Evolutionary conservation across 2,329 filamentous ascomycete genomes (phyloP), one percentile per base, ranked within the genome.

Genomic region (Orbilia brochopaga): DNA sequence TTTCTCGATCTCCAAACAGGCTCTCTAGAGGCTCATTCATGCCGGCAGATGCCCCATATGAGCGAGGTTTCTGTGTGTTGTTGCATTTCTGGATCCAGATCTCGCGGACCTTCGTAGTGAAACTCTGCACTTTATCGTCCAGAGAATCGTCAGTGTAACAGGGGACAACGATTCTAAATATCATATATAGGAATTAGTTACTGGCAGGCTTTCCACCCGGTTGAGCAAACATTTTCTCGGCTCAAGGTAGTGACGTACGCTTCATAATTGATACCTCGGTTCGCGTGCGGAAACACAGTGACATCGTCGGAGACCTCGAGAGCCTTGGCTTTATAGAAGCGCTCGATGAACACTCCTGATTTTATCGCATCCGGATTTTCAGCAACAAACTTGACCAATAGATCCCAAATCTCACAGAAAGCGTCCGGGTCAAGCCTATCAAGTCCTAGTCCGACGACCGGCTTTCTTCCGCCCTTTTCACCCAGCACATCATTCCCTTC

Each of bases 401-500:
- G 15, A 7, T 57, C 32, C 67, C 67, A 72, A 6, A 72, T 51
- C 40, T 72, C 37, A 0, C 55, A 35, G 17, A 69, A 72, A 4
- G 60, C 67, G 2, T 24, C 46, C 4, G 67, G 67, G 11, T 72
- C 44, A 6, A 72, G 24, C 1, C 42, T 65, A 8, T 72, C 50
- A 11, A 72, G 50, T 11, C 67, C 67, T 2, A 72, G 32, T 0
- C 67, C 67, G 19, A 72, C 50, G 7, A 60, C 67, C 0, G 67
- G 60, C 40, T 72, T 72, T 8, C 60, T 54, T n/a, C 67, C 60
- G 13, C 60, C 60, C 15, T 30, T 59, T 46, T 72, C 67, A 13
- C 67, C 67, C n/a, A 72, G 65, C 0, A 55, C 48, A 13, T 72
- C 67, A 32, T 72, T 64, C 7, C 60, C 67, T 21, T 59, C 67